Evolutionary conservation across 768 basidiomycete species (phyloP).

Genomic region (Lactarius quietus): DNA sequence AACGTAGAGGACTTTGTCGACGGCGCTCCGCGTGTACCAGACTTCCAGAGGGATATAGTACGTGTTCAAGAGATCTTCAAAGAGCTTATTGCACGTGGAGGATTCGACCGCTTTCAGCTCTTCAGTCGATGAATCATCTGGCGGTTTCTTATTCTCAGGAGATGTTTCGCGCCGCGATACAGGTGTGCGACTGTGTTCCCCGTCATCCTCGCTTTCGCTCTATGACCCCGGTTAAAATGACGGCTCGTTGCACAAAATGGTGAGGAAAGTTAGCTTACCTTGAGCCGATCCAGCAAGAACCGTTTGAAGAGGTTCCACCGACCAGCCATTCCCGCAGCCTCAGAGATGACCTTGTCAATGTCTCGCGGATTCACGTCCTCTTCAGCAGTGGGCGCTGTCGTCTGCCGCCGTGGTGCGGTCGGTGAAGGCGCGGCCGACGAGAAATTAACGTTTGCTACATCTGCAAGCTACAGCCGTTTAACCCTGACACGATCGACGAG

Average conservation of each 20-base stretch:
- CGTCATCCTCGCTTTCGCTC: constrained; percentile 15
- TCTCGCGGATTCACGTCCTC: constrained; percentile 77
- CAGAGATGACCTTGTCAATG: constrained; percentile 85
- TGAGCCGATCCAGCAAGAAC: constrained; percentile 74
- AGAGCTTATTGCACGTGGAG: constrained; percentile 52
- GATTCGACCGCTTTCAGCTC: constrained; percentile 38
- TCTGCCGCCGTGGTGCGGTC: constrained; percentile 15
- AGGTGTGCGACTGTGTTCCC: not conserved
- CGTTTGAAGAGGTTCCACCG: constrained; percentile 90
- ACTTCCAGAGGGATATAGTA: constrained; percentile 89
- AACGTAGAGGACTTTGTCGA: constrained; percentile 68
- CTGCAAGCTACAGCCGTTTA: constrained; percentile 34
- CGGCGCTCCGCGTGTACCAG: constrained; percentile 84
- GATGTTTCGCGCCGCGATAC: constrained; percentile 1
- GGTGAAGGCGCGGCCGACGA: constrained; percentile 16
- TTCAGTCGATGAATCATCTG: constrained; percentile 7
- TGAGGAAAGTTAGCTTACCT: constrained; percentile 42
- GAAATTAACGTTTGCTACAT: constrained; percentile 34
- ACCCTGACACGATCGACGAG: not conserved
- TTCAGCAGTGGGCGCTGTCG: constrained; percentile 39
- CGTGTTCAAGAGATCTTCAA: constrained; percentile 61
- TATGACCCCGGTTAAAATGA: not conserved
- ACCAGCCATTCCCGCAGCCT: constrained; percentile 84
- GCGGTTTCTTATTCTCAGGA: not conserved
- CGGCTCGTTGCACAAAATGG: not conserved